Base-by-base conservation (phyloP, 2,329 filamentous ascomycete genomes). In the Hymenoscyphus scutula region DNA sequence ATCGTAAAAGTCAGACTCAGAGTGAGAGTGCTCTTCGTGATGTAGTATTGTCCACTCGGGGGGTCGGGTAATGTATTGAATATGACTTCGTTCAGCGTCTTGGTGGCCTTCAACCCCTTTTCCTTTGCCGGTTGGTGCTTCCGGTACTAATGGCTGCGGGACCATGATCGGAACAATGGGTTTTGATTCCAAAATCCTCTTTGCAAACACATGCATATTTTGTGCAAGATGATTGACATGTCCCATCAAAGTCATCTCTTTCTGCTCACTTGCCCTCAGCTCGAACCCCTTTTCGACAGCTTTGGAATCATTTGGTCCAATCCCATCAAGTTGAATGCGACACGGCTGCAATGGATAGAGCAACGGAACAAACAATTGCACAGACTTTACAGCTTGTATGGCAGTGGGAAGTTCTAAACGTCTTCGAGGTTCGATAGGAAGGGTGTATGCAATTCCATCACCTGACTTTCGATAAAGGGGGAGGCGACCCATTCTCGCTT, bases 201-300 rank as follows among this genome's bases (percentile, higher is more conserved):
- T 88, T 15, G 85, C 87, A 70, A 94, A 78, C 2, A 77, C 75
- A 70, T 90, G 85, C 65, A 93, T 82, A 69, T 91, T 91, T 72
- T 89, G 86, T 1, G 85, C 81, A 7, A 94, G 77, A 70, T 88
- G 91, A 72, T 94, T 94, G 68, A 94, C 75, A 68, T 91, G 89
- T 63, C 85, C 88, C 77, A 89, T 89, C 61, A 95, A 75, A 10
- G 82, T 87, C 77, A 88, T 37, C 51, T 86, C 80, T 45, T 78
- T 80, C 68, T 86, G 82, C 59, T 84, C 79, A 29, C 75, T 76
- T 17, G 83, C 81, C 73, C 83, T 86, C 62, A 82, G 75, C 6
- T 81, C 77, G 69, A 94, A 95, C 0, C 87, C 79, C 58, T 82
- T 79, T 74, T 92, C 88, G 1, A 91, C 79, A 1, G 79, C 79